Conservation (phyloP, 495 filamentous ascomycete genomes). For the Aspergillus kassunensis region DNA sequence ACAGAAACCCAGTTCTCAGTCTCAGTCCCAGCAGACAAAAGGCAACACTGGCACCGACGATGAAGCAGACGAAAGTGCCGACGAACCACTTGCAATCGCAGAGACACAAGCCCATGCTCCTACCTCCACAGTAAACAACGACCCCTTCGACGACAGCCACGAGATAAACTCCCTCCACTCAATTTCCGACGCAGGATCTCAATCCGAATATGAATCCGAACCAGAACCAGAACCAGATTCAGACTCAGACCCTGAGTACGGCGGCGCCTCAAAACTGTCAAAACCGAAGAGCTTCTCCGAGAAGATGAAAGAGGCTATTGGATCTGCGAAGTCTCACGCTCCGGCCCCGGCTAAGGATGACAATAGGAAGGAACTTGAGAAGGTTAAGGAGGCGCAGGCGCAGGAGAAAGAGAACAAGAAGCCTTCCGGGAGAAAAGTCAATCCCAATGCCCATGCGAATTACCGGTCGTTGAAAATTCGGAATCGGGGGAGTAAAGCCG, state of each 20-base stretch:
- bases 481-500: conserved; percentile 48
- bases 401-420: conserved; percentile 41
- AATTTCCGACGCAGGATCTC: too few relatives aligned
- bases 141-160: conserved; percentile 19
- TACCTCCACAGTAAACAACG: too few relatives aligned
- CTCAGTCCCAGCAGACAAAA: conserved; percentile 5
- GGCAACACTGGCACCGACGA: conserved; percentile 15
- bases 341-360: background rate
- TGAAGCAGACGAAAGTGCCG: conserved; percentile 24
- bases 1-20: conserved; percentile 11
- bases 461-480: conserved; percentile 78
- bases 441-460: conserved; percentile 73
- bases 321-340: conserved; percentile 14
- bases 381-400: conserved; percentile 15
- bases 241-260: conserved; percentile 29
- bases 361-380: conserved; percentile 16
- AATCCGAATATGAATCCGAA: too few relatives aligned
- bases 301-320: conserved; percentile 43
- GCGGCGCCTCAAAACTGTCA: conserved; percentile 20
- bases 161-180: conserved; percentile 29
- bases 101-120: conserved; percentile 31
- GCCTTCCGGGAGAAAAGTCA: conserved; percentile 61
- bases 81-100: conserved; percentile 28
- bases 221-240: conserved; percentile 32
- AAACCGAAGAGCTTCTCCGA: conserved; percentile 42